A percentile compares a stretch with the other conserved stretches of the same genome.
Evolutionary conservation across 495 filamentous ascomycete species (phyloP).

Genomic region (Penicillium verhagenii): DNA sequence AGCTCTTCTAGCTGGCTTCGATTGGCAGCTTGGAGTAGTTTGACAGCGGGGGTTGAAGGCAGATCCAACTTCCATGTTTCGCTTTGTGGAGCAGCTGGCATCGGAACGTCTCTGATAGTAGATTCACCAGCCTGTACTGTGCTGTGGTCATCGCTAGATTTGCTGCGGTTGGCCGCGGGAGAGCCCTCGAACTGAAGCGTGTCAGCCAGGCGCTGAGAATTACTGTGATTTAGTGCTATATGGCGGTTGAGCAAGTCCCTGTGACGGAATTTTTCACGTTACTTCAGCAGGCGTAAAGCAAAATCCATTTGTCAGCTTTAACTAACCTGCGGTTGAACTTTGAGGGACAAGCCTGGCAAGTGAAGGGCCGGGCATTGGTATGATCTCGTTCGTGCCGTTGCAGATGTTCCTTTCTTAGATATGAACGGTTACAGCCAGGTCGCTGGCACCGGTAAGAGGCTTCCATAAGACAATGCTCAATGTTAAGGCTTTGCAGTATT

Average conservation of each 20-base stretch:
- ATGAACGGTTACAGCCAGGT: not conserved
- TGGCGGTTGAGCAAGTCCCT: not conserved
- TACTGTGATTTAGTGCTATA: not conserved
- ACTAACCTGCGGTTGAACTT: not conserved
- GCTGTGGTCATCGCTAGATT: not conserved
- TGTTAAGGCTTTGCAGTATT: not conserved
- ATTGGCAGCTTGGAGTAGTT: not conserved
- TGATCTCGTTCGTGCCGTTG: not conserved
- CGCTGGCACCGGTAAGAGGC: not conserved
- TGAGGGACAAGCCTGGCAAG: not conserved
- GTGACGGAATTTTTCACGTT: not conserved
- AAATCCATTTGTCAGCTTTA: not conserved
- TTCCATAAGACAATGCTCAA: not conserved
- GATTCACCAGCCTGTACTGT: not conserved
- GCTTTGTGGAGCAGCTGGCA: not conserved
- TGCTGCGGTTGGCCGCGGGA: not conserved
- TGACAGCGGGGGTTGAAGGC: not conserved
- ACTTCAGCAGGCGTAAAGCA: not conserved
- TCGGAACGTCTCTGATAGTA: not conserved
- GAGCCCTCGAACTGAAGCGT: not conserved
- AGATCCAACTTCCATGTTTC: not conserved
- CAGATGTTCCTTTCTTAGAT: not conserved
- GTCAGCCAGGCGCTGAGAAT: not conserved
- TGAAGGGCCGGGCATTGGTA: not conserved
- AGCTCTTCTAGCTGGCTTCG: not conserved